Base-by-base conservation (phyloP, 805 yeast genomes). In the Saccharomycopsis sp. region DNA sequence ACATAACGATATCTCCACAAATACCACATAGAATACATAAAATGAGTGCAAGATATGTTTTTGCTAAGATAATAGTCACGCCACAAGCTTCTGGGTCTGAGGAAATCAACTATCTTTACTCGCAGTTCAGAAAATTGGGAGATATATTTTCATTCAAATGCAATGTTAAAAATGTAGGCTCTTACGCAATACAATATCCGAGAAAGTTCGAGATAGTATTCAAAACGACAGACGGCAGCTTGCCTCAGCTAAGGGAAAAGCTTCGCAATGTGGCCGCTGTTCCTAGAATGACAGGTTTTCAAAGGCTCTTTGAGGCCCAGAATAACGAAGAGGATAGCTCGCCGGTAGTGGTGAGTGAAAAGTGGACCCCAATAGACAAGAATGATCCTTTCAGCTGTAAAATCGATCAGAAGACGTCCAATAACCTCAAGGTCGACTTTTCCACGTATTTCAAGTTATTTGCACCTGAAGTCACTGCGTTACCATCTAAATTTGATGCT, bases 111-210 rank as follows among this genome's bases (percentile, higher is more conserved):
- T 52, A 38, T 38, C 17, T 56, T 9, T 41, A 44, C 24, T 41
- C 15, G 12, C 47, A 50, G 15, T 51, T 56, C 34, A 34, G 23
- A n/a, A 49, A 41, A n/a, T 9, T 56, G 17, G 58, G 54, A 15
- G 42, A 20, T 3, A n/a, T 56, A 19, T 24, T 50, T n/a, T 35
- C 35, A 14, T 50, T 50, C 24, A 34, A 29, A 12, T 56, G 51
- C 34, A 34, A 22, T 19, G 41, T 53, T 9, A 50, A 52, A 15
- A 38, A 42, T 24, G 24, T 25, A 2, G 58, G 58, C 41, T 29
- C 25, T 17, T 42, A 49, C 15, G 38, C 58, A 15, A 56, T 56
- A 12, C 35, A 41, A 20, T 56, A 56, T 42, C 58, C 58, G 14
- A 35, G 22, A 22, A 50, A 20, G 35, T 50, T 50, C 8, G 24